phyloP scores from a whole-genome alignment of 1,284 basidiomycete species.

The Fomitopsis palustris region DNA sequence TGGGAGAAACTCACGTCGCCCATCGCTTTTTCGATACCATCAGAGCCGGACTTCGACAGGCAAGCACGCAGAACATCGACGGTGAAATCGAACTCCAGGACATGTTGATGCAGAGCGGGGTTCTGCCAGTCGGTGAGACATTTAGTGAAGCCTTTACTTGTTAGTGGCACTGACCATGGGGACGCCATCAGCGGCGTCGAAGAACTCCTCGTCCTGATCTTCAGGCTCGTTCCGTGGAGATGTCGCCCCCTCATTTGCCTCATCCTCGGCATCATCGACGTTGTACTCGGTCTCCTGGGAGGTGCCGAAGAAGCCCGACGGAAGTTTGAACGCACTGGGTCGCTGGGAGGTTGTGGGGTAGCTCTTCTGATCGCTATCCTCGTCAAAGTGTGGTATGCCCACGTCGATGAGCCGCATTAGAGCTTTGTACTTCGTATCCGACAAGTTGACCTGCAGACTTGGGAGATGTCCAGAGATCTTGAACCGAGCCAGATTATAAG shows the following conservation, averaged over 20 bases:
- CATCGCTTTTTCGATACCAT: conserved; percentile 66
- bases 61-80: conserved; percentile 88
- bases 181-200: conserved; percentile 68
- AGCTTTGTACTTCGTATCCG: conserved; percentile 94
- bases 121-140: conserved; percentile 28
- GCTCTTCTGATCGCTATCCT: conserved; percentile 25
- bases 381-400: conserved; percentile 82
- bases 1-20: conserved; percentile 82
- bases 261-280: conserved; percentile 59
- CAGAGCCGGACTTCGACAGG: conserved; percentile 66
- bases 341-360: conserved; percentile 19
- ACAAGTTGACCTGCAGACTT: conserved; percentile 88
- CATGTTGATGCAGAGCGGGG: conserved; percentile 73
- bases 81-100: conserved; percentile 86
- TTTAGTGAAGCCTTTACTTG: background rate
- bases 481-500: conserved; percentile 83
- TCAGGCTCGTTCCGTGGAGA: conserved; percentile 22
- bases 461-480: conserved; percentile 93
- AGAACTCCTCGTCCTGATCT: conserved; percentile 61
- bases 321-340: conserved; percentile 43
- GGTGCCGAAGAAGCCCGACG: conserved; percentile 51
- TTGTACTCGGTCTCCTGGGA: conserved; percentile 57
- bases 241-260: conserved; percentile 34
- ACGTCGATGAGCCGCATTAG: conserved; percentile 94
- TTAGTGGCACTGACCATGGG: conserved; percentile 44